Base-by-base conservation (phyloP, 2,329 filamentous ascomycete genomes). In the Aspergillus ustus region DNA sequence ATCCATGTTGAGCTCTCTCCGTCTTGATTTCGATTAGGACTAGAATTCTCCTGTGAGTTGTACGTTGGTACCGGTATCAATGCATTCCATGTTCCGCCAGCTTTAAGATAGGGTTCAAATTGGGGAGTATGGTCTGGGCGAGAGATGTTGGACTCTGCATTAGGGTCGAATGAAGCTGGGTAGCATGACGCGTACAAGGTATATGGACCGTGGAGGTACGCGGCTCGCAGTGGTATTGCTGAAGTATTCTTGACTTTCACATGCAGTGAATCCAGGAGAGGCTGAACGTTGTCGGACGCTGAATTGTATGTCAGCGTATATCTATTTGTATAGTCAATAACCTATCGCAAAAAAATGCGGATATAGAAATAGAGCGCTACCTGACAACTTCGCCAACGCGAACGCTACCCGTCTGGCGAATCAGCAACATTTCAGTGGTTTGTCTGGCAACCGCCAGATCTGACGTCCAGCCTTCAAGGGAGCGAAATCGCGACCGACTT, bases 101-200 rank as follows among this genome's bases (percentile, higher is more conserved):
- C 93, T 82, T 98, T 98, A 73, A 99, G 85, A 82, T 97, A 94
- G 51, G 95, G 94, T 78, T 99, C 95, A 72, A 95, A 99, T 70
- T 96, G 91, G 17, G 95, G 95, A 1, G 90, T 85, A 51, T 91
- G 92, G 79, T 93, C 89, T 56, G 83, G 83, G 56, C 88, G 85
- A 1, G 89, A 85, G 55, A 89, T 83, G 61, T 89, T 86, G 69
- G 91, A 89, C 74, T 92, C 93, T 67, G 84, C 82, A 77, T 97
- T 93, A 2, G 94, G 92, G 70, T 93, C 85, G 80, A 95, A 98
- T 51, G 84, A 87, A 17, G 91, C 84, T 0, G 94, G 92, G 70
- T 96, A 96, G 25, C 93, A 91, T 55, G 93, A 89, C 52, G 93
- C 90, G 71, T 92, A 93, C 43, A 98, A 85, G 0, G 89, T 96